Percentiles rank a stretch among this genome's conserved stretches.
Evolutionary conservation across 208 protist genomes (phyloP).

Genomic region (Trypanosoma cruzi): DNA sequence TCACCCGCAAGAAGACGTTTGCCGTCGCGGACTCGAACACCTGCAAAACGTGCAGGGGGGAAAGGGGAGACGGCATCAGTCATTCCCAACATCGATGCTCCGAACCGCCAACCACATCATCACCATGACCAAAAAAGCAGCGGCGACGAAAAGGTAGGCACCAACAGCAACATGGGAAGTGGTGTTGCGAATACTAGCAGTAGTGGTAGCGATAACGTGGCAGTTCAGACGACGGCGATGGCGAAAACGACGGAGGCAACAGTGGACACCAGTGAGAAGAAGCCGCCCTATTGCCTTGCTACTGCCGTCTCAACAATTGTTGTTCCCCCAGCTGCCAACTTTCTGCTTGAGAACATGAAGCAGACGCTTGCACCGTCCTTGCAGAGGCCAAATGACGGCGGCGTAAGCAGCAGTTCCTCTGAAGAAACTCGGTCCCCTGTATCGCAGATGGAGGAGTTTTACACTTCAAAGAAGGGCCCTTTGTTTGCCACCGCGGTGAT

Average conservation of each 20-base stretch:
- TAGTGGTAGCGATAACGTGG: background rate
- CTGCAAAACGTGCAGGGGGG: background rate
- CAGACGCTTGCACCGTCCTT: constrained; percentile 60
- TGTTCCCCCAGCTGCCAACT: constrained; percentile 68
- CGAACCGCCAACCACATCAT: background rate
- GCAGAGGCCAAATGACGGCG: constrained; percentile 20
- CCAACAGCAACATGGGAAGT: background rate
- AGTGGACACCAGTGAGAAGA: constrained; percentile 7
- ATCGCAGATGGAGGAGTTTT: constrained; percentile 84
- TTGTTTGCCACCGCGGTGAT: constrained; percentile 89
- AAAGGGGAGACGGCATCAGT: background rate
- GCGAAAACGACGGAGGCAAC: background rate
- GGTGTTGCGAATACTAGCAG: background rate
- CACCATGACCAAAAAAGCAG: background rate
- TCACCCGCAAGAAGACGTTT: constrained; percentile 10
- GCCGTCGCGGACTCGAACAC: background rate
- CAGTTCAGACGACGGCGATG: background rate
- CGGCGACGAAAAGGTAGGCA: background rate
- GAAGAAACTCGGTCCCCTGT: constrained; percentile 21
- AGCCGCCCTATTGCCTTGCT: constrained; percentile 65
- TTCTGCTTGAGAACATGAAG: constrained; percentile 70
- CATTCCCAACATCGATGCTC: too few relatives aligned
- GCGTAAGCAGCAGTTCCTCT: constrained; percentile 3
- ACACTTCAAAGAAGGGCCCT: constrained; percentile 81
- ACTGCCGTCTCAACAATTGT: constrained; percentile 84